These are phyloP conservation scores for Ilyonectria destructans DNA, from an alignment of 2,329 filamentous ascomycete genomes.

Conservation along the genomic window DNA sequence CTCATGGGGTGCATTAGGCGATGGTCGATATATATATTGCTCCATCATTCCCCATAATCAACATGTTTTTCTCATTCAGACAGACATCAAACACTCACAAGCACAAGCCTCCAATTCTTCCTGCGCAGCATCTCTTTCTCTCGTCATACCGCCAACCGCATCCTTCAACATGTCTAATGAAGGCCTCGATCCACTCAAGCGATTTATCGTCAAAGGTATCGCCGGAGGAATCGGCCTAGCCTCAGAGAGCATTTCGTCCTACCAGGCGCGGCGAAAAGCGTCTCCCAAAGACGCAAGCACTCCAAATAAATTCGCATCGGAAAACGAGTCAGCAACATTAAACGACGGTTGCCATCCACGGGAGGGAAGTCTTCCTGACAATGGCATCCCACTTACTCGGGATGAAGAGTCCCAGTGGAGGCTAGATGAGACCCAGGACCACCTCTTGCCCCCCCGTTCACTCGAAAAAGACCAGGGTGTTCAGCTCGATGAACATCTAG, in stretches of 20 bases:
- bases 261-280: conserved; percentile 25
- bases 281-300: neutral
- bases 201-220: conserved; percentile 28
- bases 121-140: neutral
- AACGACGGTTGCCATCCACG: neutral
- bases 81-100: too few relatives aligned
- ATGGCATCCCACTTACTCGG: neutral
- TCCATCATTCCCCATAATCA: neutral
- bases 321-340: neutral
- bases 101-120: neutral
- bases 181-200: conserved; percentile 26
- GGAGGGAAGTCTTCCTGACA: neutral
- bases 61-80: neutral
- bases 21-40: neutral
- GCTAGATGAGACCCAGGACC: conserved; percentile 22
- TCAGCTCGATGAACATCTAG: neutral
- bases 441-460: neutral
- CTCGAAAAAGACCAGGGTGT: neutral
- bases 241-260: conserved; percentile 25
- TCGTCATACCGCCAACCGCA: neutral
- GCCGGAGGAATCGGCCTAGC: conserved; percentile 29
- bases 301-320: neutral
- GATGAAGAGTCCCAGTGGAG: conserved; percentile 21
- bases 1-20: neutral
- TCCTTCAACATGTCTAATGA: conserved; percentile 13